Conservation (phyloP, 2,329 filamentous ascomycete species). For the Mycosphaerella arachidis region DNA sequence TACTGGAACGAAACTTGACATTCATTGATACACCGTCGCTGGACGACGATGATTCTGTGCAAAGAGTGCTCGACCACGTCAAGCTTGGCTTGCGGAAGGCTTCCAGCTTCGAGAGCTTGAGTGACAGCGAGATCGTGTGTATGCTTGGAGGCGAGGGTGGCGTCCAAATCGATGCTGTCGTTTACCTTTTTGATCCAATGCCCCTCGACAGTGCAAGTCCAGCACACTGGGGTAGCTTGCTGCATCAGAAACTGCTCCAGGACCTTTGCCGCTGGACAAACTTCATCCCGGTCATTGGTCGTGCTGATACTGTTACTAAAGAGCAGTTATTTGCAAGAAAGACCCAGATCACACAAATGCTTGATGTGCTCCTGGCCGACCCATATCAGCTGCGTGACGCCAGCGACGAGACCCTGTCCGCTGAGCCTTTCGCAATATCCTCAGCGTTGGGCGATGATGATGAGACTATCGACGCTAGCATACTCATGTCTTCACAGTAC, state of each 20-base stretch:
- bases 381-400: constrained; percentile 11
- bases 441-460: constrained; percentile 66
- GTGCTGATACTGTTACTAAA: constrained; percentile 57
- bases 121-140: constrained; percentile 68
- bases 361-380: constrained; percentile 11
- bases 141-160: constrained; percentile 79
- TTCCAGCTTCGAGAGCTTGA: constrained; percentile 57
- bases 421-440: constrained; percentile 67
- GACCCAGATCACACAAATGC: constrained; percentile 13
- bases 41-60: constrained; percentile 48
- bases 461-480: constrained; percentile 85
- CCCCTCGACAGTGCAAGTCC: constrained; percentile 2
- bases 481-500: constrained; percentile 90
- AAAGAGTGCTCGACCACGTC: constrained; percentile 53
- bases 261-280: constrained; percentile 68
- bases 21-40: constrained; percentile 82
- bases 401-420: not conserved
- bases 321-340: constrained; percentile 15
- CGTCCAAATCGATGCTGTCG: constrained; percentile 74
- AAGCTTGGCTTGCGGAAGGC: constrained; percentile 64
- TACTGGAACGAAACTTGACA: constrained; percentile 87
- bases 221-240: constrained; percentile 5
- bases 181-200: constrained; percentile 74
- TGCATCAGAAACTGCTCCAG: constrained; percentile 22
- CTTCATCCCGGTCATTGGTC: constrained; percentile 75